A percentile compares a stretch with the other conserved stretches of the same genome.
Conservation (phyloP, 140 eudicot genomes). For the Stevia rebaudiana region DNA sequence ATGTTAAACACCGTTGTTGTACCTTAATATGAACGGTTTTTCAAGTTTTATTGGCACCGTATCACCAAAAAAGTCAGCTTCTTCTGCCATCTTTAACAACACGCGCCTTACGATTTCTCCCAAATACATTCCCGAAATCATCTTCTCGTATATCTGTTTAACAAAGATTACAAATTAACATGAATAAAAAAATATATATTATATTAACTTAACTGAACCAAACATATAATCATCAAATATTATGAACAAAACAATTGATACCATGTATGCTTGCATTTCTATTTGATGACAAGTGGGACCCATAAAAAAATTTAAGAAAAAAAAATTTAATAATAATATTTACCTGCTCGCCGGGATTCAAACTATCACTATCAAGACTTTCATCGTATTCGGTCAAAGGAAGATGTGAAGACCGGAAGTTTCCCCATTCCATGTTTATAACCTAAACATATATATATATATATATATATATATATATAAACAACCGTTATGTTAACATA, state of each 20-base stretch:
- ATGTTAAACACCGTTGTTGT: neutral
- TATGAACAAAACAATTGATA: neutral
- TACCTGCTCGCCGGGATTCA: slow-evolving; percentile 95
- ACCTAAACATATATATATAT: slow-evolving; percentile 65
- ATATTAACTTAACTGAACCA: too few relatives aligned
- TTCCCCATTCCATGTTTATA: slow-evolving; percentile 97
- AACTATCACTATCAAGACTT: slow-evolving; percentile 65
- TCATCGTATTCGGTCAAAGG: slow-evolving; percentile 81
- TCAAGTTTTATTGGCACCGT: slow-evolving; percentile 58
- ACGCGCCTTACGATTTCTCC: slow-evolving; percentile 93
- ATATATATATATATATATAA: too few relatives aligned
- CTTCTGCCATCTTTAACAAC: slow-evolving; percentile 70
- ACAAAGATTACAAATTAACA: neutral
- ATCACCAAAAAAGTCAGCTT: slow-evolving; percentile 78
- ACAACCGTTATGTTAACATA: neutral
- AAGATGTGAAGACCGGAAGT: slow-evolving; percentile 77
- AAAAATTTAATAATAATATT: neutral
- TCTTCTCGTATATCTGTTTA: slow-evolving; percentile 75
- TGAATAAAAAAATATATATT: neutral
- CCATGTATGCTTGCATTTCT: neutral
- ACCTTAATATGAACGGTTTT: slow-evolving; percentile 74
- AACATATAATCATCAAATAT: too few relatives aligned
- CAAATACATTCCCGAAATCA: slow-evolving; percentile 84
- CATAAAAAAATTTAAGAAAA: neutral
- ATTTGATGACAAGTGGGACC: neutral